phyloP scores from a whole-genome alignment of 2,329 filamentous ascomycete genomes.

The Curvularia eragrostidis region DNA sequence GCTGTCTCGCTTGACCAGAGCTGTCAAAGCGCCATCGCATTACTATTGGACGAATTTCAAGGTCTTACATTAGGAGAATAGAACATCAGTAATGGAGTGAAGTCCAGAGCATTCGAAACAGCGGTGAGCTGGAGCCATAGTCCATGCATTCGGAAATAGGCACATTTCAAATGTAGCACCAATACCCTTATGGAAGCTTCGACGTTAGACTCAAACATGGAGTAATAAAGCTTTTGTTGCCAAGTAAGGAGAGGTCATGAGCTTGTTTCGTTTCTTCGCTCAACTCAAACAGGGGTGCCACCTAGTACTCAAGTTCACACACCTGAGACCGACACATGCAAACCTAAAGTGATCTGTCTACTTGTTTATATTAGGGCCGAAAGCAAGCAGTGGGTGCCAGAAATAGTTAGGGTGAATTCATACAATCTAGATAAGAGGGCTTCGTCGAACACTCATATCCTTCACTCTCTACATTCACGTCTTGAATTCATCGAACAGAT shows the following conservation, averaged over 20 bases:
- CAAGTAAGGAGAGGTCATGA: neutral
- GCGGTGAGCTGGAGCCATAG: neutral
- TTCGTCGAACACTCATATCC: neutral
- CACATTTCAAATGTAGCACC: neutral
- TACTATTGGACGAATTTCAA: neutral
- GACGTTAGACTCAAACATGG: neutral
- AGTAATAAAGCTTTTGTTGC: no score
- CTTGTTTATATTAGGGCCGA: neutral
- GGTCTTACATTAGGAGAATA: no score
- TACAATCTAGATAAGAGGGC: neutral
- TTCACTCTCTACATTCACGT: neutral
- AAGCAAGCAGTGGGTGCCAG: neutral
- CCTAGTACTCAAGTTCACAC: no score
- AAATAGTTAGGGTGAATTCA: neutral
- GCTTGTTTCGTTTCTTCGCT: neutral
- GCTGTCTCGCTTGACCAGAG: neutral
- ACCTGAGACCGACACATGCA: neutral
- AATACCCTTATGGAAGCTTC: neutral
- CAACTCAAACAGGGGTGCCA: neutral
- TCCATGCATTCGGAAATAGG: neutral
- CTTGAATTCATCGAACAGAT: neutral
- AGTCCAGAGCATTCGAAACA: neutral
- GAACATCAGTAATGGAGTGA: neutral
- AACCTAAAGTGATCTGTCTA: neutral
- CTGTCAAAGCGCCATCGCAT: neutral